A percentile compares a stretch with the other conserved stretches of the same genome.
phyloP scores from a whole-genome alignment of 2,329 filamentous ascomycete species.

The Blumeria hordei region DNA sequence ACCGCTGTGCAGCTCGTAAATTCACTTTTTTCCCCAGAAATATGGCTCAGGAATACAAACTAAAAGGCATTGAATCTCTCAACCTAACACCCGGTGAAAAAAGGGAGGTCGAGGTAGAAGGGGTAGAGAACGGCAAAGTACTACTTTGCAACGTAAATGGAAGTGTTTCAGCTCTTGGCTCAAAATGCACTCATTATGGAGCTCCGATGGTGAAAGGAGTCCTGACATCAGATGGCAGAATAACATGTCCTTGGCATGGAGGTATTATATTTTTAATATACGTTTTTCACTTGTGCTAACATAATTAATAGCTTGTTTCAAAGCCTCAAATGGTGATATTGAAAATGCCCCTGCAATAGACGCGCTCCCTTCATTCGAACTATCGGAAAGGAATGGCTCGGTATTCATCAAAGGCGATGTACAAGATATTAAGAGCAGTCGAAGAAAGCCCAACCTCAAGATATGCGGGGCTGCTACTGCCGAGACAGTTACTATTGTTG shows the following conservation, averaged over 20 bases:
- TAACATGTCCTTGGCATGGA: conserved; percentile 94
- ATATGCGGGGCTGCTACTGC: conserved; percentile 29
- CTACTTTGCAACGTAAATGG: conserved; percentile 59
- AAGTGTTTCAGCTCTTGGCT: conserved; percentile 53
- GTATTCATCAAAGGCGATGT: conserved; percentile 72
- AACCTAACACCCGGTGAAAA: conserved; percentile 61
- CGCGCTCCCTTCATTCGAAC: conserved; percentile 57
- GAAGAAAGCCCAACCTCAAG: conserved; percentile 49
- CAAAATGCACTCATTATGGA: conserved; percentile 80
- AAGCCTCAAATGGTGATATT: conserved; percentile 67
- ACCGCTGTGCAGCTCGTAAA: too few relatives aligned
- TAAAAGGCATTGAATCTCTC: conserved; percentile 56
- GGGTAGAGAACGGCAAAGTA: conserved; percentile 65
- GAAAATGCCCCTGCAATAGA: conserved; percentile 87
- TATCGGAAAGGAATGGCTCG: conserved; percentile 56
- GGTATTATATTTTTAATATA: conserved; percentile 24
- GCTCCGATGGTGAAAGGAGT: conserved; percentile 75
- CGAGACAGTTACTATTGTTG: conserved; percentile 61
- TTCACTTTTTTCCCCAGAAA: conserved; percentile 1
- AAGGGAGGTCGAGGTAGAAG: conserved; percentile 74
- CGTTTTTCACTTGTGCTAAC: conserved; percentile 2
- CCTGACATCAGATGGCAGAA: conserved; percentile 50
- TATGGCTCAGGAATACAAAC: conserved; percentile 32
- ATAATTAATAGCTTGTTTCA: conserved; percentile 55
- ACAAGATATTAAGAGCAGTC: conserved; percentile 49